Base-by-base conservation (phyloP, 2,329 filamentous ascomycete genomes). In the Hypoxylon sp. region DNA sequence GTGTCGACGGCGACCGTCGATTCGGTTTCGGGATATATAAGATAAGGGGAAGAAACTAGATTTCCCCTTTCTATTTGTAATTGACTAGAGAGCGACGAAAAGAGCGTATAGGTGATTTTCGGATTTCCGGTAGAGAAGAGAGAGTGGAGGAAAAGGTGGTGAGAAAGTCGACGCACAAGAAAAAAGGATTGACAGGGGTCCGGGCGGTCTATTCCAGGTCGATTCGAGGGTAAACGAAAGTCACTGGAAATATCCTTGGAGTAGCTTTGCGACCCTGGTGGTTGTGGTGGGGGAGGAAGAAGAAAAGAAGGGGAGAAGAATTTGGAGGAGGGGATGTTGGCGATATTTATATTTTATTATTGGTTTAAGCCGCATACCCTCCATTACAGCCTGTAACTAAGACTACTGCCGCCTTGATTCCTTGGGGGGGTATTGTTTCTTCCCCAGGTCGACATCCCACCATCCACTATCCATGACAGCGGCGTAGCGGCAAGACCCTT, bases 261-360 rank as follows among this genome's bases (percentile, higher is more conserved):
- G 79, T 81, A 79, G 80, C 80, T 88, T 88, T 88, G 87, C 86
- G 85, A 85, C 86, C 86, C 85, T 82, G 81, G 81, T 80, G 81
- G 78, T 82, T 83, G 81, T 82, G 84, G 81, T 84, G 84, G 84
- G 84, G 86, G 85, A 83, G 81, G 81, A 77, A 82, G 82, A 82
- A 79, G 54, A 82, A 81, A 81, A 81, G 80, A 81, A 79, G 81
- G 76, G 76, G 73, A 76, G 73, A 70, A 78, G 76, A 77, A 72
- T 73, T 73, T 74, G 74, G 79, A 74, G 75, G 79, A 79, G 79
- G 77, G 72, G 54, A 10, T 74, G 69, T 60, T 68, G 67, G 51
- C 66, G 72, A 81, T 81, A 81, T 82, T 81, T 82, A 79, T 81
- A 78, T 65, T 61, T 63, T 44, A 44, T 57, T n/a, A 51, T 46